Evolutionary conservation across 805 yeast species (phyloP).

Genomic region (Saturnispora sekii): DNA sequence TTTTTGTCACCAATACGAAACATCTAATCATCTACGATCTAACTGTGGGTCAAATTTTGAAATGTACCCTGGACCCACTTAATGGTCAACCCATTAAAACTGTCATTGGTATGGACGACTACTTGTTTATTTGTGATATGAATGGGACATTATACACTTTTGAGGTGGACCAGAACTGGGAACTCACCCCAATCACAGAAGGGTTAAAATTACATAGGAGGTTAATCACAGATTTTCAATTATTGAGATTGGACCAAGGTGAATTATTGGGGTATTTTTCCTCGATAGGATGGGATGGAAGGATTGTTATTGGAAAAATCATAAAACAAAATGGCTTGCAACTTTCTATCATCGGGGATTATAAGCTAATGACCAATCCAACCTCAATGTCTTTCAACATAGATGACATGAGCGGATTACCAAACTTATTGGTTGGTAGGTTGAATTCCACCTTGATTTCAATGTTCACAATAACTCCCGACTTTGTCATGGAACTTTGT

Average conservation of each 20-base stretch:
- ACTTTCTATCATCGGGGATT: constrained; percentile 16
- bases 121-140: constrained; percentile 27
- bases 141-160: constrained; percentile 20
- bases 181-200: neutral
- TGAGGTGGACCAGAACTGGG: constrained; percentile 2
- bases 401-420: constrained; percentile 14
- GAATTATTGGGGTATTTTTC: constrained; percentile 29
- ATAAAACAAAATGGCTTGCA: constrained; percentile 6
- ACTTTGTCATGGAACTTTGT: constrained; percentile 23
- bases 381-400: constrained; percentile 35
- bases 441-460: constrained; percentile 50
- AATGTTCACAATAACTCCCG: constrained; percentile 25
- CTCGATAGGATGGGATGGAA: constrained; percentile 54
- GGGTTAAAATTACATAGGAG: constrained; percentile 24
- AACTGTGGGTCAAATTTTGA: constrained; percentile 9
- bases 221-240: constrained; percentile 18
- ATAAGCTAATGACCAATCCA: constrained; percentile 40
- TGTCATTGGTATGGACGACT: constrained; percentile 15
- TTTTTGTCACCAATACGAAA: constrained; percentile 24
- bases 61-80: constrained; percentile 11
- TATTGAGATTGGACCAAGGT: constrained; percentile 6
- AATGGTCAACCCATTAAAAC: constrained; percentile 16
- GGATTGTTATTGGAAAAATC: constrained; percentile 28
- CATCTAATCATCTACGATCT: constrained; percentile 20
- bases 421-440: constrained; percentile 46